A percentile compares a stretch with the other conserved stretches of the same genome.
Evolutionary conservation across 1,139 yeast genomes (phyloP).

Genomic region (Blastobotrys arbuscula): DNA sequence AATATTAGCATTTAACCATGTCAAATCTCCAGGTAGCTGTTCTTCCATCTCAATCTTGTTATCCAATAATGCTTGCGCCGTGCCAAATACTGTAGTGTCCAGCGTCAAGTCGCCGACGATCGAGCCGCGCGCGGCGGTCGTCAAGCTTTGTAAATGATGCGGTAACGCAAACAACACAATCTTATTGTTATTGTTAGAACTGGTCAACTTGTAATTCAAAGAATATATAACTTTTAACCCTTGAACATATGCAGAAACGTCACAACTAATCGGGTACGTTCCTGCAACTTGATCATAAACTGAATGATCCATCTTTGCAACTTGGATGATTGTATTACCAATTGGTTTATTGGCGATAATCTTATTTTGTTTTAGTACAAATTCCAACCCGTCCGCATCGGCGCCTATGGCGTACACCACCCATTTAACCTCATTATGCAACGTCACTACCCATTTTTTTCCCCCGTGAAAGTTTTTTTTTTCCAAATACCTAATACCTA

Average conservation of each 20-base stretch:
- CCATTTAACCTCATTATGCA: slow-evolving; percentile 49
- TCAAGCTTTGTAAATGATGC: slow-evolving; percentile 54
- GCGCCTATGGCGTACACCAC: slow-evolving; percentile 44
- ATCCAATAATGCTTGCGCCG: slow-evolving; percentile 54
- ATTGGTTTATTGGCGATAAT: slow-evolving; percentile 32
- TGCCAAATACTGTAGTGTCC: slow-evolving; percentile 60
- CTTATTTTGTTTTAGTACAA: neutral
- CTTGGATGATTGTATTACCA: slow-evolving; percentile 48
- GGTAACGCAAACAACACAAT: slow-evolving; percentile 63
- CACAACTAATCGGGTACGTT: slow-evolving; percentile 41
- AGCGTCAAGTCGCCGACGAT: neutral
- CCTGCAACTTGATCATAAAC: slow-evolving; percentile 47
- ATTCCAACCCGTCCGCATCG: neutral
- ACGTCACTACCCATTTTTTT: slow-evolving; percentile 41
- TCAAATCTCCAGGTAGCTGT: slow-evolving; percentile 42
- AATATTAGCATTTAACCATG: neutral
- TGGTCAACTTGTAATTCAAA: slow-evolving; percentile 40
- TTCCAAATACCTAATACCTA: slow-evolving; percentile 46
- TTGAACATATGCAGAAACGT: slow-evolving; percentile 34
- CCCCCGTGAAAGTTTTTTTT: slow-evolving; percentile 24
- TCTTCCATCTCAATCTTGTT: slow-evolving; percentile 46
- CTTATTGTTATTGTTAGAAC: slow-evolving; percentile 15
- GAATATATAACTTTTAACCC: slow-evolving; percentile 43
- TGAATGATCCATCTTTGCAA: slow-evolving; percentile 33
- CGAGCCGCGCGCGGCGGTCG: slow-evolving; percentile 5